These are phyloP conservation scores for Daldinia eschscholtzii DNA, from an alignment of 2,329 filamentous ascomycete genomes.

Conservation along the genomic window DNA sequence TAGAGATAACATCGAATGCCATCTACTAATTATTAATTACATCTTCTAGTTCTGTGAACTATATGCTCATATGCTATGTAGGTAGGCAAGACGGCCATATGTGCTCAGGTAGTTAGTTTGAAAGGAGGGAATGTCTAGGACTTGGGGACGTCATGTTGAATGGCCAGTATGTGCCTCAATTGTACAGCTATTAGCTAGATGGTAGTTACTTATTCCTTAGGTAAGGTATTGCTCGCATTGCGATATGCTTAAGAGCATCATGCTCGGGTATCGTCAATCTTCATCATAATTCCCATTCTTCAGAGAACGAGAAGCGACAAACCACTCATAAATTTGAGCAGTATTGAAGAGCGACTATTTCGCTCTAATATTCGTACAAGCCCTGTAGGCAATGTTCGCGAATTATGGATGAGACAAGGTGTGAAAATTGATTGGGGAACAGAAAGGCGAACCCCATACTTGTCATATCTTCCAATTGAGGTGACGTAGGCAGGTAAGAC, in stretches of 20 bases:
- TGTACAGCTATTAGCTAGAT: constrained; percentile 33
- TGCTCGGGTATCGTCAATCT: constrained; percentile 44
- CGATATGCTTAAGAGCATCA: constrained; percentile 32
- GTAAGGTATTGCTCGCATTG: constrained; percentile 34
- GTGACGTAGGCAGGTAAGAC: constrained; percentile 24
- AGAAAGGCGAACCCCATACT: constrained; percentile 18
- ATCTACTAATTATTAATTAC: constrained; percentile 24
- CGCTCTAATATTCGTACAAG: constrained; percentile 29
- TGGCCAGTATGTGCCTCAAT: constrained; percentile 32
- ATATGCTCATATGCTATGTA: not conserved
- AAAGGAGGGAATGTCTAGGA: constrained; percentile 18
- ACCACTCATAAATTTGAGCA: constrained; percentile 23
- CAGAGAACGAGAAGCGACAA: constrained; percentile 22
- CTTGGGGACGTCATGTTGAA: constrained; percentile 18
- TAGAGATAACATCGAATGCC: constrained; percentile 17
- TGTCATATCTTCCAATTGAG: constrained; percentile 21
- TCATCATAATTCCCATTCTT: constrained; percentile 31
- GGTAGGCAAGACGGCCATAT: constrained; percentile 12
- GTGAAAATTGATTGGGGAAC: constrained; percentile 29
- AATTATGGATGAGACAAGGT: constrained; percentile 24
- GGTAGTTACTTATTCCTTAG: constrained; percentile 31
- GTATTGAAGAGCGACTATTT: constrained; percentile 32
- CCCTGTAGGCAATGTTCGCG: constrained; percentile 27
- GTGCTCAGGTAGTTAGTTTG: not conserved
- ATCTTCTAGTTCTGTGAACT: constrained; percentile 16